Conservation (phyloP, 495 filamentous ascomycete species). For the Penicillium longicatenatum region DNA sequence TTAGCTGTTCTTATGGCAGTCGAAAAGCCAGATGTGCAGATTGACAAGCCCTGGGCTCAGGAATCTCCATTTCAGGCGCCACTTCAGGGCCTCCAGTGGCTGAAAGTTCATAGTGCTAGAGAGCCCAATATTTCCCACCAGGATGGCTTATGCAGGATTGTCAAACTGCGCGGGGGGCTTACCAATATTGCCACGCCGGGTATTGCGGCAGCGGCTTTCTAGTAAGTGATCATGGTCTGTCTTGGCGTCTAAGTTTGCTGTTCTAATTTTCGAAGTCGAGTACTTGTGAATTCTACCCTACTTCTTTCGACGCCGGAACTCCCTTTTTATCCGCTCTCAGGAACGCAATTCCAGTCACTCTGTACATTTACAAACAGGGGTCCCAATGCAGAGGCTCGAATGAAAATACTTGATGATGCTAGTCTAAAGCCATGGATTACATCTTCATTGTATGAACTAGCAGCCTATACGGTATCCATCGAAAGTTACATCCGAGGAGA, state of each 20-base stretch:
- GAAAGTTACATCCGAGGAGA: constrained; percentile 1
- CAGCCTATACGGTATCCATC: neutral
- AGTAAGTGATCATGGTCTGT: neutral
- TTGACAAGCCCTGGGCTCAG: neutral
- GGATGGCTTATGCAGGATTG: neutral
- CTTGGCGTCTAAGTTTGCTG: neutral
- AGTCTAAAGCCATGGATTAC: neutral
- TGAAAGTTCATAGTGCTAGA: constrained; percentile 5
- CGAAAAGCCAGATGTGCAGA: neutral
- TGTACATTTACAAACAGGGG: neutral
- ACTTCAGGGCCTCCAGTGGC: constrained; percentile 7
- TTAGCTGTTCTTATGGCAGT: constrained; percentile 3
- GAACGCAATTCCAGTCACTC: neutral
- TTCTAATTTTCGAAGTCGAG: neutral
- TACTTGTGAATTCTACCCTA: constrained; percentile 3
- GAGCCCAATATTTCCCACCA: constrained; percentile 1
- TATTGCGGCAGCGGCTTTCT: neutral
- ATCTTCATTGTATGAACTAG: neutral
- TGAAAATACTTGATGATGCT: neutral
- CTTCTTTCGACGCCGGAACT: neutral
- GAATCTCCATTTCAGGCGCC: constrained; percentile 5
- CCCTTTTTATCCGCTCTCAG: constrained; percentile 1
- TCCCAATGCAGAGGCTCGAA: too few relatives aligned
- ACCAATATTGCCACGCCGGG: constrained; percentile 1
- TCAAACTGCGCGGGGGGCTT: neutral